These are phyloP conservation scores for Sporothrix variecibatus DNA, from an alignment of 2,329 filamentous ascomycete genomes.

Conservation along the genomic window DNA sequence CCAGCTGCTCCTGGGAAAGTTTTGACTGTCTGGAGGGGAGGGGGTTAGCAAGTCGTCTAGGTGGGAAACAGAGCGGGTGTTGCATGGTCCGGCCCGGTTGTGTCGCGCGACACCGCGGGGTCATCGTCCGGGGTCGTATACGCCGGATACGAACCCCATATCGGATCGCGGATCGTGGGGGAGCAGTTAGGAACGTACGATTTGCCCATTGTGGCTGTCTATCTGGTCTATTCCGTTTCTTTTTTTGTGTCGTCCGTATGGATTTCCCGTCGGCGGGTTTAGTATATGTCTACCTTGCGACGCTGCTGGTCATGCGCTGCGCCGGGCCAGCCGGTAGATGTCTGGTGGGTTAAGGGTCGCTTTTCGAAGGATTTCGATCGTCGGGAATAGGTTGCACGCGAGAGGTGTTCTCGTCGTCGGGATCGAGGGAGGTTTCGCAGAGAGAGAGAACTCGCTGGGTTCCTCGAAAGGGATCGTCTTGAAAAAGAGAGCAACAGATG, in stretches of 20 bases:
- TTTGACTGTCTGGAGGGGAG: conserved; percentile 78
- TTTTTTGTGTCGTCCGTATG: neutral
- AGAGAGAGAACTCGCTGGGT: neutral
- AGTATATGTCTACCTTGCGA: neutral
- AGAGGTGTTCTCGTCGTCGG: neutral
- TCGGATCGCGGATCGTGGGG: neutral
- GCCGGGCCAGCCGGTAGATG: conserved; percentile 20
- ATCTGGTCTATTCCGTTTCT: neutral
- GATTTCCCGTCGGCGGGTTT: neutral
- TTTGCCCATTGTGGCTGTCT: conserved; percentile 47
- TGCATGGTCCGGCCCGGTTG: neutral
- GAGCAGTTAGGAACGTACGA: conserved; percentile 47
- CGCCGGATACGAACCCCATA: neutral
- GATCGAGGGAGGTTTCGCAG: neutral
- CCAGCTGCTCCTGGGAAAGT: conserved; percentile 93
- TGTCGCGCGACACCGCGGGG: conserved; percentile 13
- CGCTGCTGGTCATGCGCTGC: conserved; percentile 23
- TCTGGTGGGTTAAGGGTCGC: neutral
- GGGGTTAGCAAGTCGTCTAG: neutral
- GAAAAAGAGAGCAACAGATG: neutral
- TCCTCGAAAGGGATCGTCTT: conserved; percentile 3
- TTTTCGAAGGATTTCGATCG: neutral
- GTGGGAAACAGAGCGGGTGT: neutral
- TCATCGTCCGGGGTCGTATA: neutral
- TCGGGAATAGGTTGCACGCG: neutral